Base-by-base conservation (phyloP, 352 stramenopile species). In the Phytopythium cucurbitacearum region DNA sequence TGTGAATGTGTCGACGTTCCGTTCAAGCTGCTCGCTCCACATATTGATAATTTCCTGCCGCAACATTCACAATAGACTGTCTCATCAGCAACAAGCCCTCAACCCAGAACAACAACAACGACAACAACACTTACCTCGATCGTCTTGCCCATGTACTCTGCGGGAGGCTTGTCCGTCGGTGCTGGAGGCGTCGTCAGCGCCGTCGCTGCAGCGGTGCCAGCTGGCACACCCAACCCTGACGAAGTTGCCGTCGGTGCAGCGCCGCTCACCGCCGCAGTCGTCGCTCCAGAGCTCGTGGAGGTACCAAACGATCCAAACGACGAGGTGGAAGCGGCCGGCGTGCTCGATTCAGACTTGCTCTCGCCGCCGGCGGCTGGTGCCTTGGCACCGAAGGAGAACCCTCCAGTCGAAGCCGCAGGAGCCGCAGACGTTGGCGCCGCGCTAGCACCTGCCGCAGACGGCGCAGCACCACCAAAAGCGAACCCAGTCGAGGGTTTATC, bases 11-110 rank as follows among this genome's bases (percentile, higher is more conserved):
- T 91, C 84, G 3, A 79, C 85, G 37, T 94, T 91, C 12, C 77
- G 75, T 54, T 94, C 85, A 1, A 94, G 59, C 53, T 94, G 82
- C 64, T 94, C 85, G 42, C 85, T 93, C 85, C 85, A 94, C 67
- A 90, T 82, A 59, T 94, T 94, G 64, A 94, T 94, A 49, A 94
- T 93, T 59, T 94, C 82, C 74, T 87, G 41, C 9, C 49, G 28
- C 55, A 3, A 47, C 5, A 12, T 35, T 16, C 5, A 55, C 21
- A 48, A 8, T n/a, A 28, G 21, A 28, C 21, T 28, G 21, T 28
- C 21, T 28, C 21, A 28, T 28, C 21, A 28, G 21, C 21, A 28
- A 40, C 1, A 1, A 56, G 9, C 7, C n/a, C 16, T 34, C 11
- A 10, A 28, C 8, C 15, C 38, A 39, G 3, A 54, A 4, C 7